Percentiles rank a stretch among this genome's conserved stretches.
These are phyloP conservation scores for Xylaria sp. DNA, from an alignment of 2,329 filamentous ascomycete genomes.

Conservation along the genomic window DNA sequence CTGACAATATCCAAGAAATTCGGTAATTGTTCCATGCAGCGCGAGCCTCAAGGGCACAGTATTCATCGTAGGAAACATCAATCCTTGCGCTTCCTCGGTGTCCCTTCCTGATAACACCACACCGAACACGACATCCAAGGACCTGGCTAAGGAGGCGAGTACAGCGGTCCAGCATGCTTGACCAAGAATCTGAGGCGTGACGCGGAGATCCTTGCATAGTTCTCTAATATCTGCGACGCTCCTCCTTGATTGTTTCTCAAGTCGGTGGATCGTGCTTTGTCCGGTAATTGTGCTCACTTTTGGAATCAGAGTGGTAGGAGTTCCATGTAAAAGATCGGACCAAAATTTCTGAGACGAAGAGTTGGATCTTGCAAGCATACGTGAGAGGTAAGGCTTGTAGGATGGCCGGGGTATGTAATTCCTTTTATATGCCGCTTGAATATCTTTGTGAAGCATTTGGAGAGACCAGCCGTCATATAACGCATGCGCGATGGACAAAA, in stretches of 20 bases:
- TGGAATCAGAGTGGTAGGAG: conserved; percentile 51
- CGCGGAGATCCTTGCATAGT: conserved; percentile 72
- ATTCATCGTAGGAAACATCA: conserved; percentile 93
- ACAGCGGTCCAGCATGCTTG: conserved; percentile 80
- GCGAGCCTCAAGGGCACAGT: conserved; percentile 80
- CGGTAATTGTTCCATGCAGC: conserved; percentile 71
- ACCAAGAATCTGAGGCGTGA: conserved; percentile 81
- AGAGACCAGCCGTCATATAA: conserved; percentile 92
- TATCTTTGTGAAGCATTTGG: conserved; percentile 75
- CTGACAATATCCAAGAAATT: conserved; percentile 79
- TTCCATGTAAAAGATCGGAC: conserved; percentile 71
- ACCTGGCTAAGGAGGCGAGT: conserved; percentile 69
- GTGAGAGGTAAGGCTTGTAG: conserved; percentile 64
- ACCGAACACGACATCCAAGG: conserved; percentile 83
- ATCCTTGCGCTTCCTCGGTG: conserved; percentile 69
- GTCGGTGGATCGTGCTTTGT: conserved; percentile 49
- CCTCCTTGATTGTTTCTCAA: conserved; percentile 58
- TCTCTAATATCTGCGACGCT: conserved; percentile 54
- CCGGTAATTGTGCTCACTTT: background rate
- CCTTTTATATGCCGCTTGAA: conserved; percentile 70
- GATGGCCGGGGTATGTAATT: conserved; percentile 54
- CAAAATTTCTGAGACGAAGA: conserved; percentile 70
- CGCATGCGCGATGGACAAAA: conserved; percentile 83
- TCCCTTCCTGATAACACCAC: conserved; percentile 88
- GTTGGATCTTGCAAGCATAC: conserved; percentile 58